phyloP scores from a whole-genome alignment of 768 basidiomycete genomes.

The Russula griseocarnosa region DNA sequence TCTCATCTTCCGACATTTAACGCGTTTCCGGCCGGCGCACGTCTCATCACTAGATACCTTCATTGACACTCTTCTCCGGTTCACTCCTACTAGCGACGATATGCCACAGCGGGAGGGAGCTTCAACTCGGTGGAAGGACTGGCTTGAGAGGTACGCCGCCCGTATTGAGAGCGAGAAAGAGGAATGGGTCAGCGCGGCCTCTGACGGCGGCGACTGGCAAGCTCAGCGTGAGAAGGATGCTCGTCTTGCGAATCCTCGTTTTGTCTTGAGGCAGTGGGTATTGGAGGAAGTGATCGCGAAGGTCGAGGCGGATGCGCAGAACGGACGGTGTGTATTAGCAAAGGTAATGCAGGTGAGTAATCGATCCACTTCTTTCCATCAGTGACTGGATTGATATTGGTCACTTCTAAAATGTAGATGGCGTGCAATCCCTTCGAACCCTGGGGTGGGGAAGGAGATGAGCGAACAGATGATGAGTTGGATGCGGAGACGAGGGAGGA shows the following conservation, averaged over 20 bases:
- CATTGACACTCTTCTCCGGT: slow-evolving; percentile 43
- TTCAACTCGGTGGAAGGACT: slow-evolving; percentile 50
- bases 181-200: slow-evolving; percentile 49
- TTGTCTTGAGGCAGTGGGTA: slow-evolving; percentile 93
- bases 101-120: slow-evolving; percentile 45
- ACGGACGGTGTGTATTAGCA: slow-evolving; percentile 63
- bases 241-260: slow-evolving; percentile 72
- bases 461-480: slow-evolving; percentile 43
- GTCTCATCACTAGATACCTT: slow-evolving; percentile 39
- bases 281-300: slow-evolving; percentile 86
- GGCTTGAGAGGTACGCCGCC: slow-evolving; percentile 60
- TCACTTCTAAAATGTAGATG: slow-evolving; percentile 54
- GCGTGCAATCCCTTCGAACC: slow-evolving; percentile 76
- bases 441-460: slow-evolving; percentile 75
- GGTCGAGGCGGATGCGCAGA: slow-evolving; percentile 61
- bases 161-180: slow-evolving; percentile 53
- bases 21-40: slow-evolving; percentile 52
- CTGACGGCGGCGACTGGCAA: slow-evolving; percentile 34
- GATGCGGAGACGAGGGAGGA: slow-evolving; percentile 64
- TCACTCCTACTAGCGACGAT: slow-evolving; percentile 44
- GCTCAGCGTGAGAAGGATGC: slow-evolving; percentile 41
- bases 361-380: background rate
- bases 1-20: slow-evolving; percentile 72
- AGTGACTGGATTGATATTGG: background rate
- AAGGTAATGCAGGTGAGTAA: slow-evolving; percentile 75